Evolutionary conservation across 2,329 filamentous ascomycete genomes (phyloP), one percentile per base, ranked within the genome.

Genomic region (Lecanoromycetidae sp.): DNA sequence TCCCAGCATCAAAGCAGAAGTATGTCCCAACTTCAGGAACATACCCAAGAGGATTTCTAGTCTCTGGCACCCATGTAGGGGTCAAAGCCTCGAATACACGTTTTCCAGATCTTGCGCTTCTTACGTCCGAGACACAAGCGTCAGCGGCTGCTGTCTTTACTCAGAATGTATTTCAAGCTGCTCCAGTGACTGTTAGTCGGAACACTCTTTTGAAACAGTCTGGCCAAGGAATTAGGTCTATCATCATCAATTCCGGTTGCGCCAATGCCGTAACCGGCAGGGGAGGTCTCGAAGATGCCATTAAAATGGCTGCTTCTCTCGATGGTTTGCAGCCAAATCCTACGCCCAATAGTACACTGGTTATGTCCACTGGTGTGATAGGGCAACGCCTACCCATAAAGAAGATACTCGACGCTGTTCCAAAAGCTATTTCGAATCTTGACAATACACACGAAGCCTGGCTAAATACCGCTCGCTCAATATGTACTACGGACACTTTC

Each of bases 361-460:
- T 96, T 52, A 96, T 98, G 91, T 95, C 87, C 63, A 98, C 91
- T 2, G 91, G 91, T 46, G 91, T 98, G 36, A 98, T 98, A 61
- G 91, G 91, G 63, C 54, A 66, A 54, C 85, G 82, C 52, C 74
- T 98, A 20, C 91, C 91, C 8, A 94, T 96, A 58, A 72, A 84
- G 55, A 95, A 93, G 66, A 98, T 98, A 60, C 68, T 90, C 39
- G 71, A 77, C 60, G 82, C 84, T 49, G 86, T 98, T 46, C 87
- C 90, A 2, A 73, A 76, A 7, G 87, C 85, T 4, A 77, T 86
- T 60, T 69, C 74, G 51, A 77, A 76, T 49, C 75, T 94, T 20
- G 84, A 83, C 42, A 73, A 74, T 37, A 77, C 81, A 6, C 88
- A 96, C 66, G 76, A 84, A 51, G 78, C 91, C 66, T 98, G 90